These are phyloP conservation scores for Chrysophaeum taylorii DNA, from an alignment of 352 stramenopile genomes.

Conservation along the genomic window DNA sequence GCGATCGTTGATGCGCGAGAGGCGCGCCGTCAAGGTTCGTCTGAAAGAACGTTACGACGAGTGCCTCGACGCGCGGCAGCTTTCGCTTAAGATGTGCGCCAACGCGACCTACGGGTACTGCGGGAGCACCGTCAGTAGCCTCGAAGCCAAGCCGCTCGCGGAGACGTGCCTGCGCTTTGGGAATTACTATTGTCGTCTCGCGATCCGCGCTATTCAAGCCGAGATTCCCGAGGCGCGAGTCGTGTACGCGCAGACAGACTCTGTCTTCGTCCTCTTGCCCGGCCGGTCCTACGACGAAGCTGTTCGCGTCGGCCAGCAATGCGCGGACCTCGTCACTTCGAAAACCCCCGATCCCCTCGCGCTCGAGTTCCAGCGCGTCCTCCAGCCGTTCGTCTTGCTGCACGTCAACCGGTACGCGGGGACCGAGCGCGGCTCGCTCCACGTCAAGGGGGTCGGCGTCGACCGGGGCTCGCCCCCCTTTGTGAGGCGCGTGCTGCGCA, in stretches of 20 bases:
- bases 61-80: neutral
- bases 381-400: neutral
- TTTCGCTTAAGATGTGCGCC: constrained; percentile 4
- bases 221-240: neutral
- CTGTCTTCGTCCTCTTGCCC: neutral
- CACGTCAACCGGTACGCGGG: constrained; percentile 1
- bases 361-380: neutral
- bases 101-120: constrained; percentile 2
- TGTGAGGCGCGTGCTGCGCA: neutral
- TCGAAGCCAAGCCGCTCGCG: neutral
- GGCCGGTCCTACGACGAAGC: neutral
- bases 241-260: constrained; percentile 1
- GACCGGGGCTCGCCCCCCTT: neutral
- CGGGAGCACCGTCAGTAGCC: neutral
- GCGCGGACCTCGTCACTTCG: neutral
- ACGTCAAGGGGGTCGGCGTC: neutral
- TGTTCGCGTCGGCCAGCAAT: neutral
- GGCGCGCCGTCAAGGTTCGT: neutral
- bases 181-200: neutral
- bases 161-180: neutral
- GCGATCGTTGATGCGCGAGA: neutral
- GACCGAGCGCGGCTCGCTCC: neutral
- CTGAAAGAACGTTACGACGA: neutral
- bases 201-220: neutral
- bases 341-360: neutral